These are phyloP conservation scores for Athelia psychrophila DNA, from an alignment of 1,284 basidiomycete species.

Conservation along the genomic window DNA sequence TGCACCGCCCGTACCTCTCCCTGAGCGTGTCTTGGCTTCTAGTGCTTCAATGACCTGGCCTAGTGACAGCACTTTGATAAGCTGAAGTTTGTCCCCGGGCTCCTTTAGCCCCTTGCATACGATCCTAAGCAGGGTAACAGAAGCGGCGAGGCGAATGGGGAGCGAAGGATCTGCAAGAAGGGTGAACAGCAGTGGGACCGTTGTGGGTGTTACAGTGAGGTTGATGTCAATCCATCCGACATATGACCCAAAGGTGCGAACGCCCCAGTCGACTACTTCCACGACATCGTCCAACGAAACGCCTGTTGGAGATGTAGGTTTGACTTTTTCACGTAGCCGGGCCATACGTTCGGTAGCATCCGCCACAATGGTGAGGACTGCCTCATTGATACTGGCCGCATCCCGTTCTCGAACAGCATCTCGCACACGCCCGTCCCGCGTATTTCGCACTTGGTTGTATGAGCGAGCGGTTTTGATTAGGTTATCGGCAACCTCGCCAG, in stretches of 20 bases:
- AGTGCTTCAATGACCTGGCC: constrained; percentile 78
- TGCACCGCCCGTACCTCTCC: constrained; percentile 62
- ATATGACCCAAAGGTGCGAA: constrained; percentile 91
- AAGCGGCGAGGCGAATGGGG: constrained; percentile 82
- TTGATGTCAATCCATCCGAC: constrained; percentile 99
- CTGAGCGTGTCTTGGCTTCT: constrained; percentile 71
- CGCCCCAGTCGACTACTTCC: constrained; percentile 86
- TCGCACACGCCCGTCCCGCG: constrained; percentile 79
- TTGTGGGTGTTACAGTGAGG: constrained; percentile 89
- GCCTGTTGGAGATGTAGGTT: constrained; percentile 31
- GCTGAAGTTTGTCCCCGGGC: constrained; percentile 85
- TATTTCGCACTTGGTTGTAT: constrained; percentile 67
- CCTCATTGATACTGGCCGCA: constrained; percentile 84
- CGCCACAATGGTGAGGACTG: constrained; percentile 81
- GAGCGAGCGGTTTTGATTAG: constrained; percentile 82
- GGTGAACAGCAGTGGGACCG: constrained; percentile 83
- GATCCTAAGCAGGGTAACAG: constrained; percentile 79
- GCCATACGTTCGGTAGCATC: constrained; percentile 67
- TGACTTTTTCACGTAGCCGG: constrained; percentile 47
- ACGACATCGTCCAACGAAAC: constrained; percentile 59
- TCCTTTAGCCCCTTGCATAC: constrained; percentile 93
- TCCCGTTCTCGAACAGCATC: constrained; percentile 91
- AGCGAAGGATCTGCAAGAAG: constrained; percentile 81
- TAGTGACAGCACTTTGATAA: constrained; percentile 88
- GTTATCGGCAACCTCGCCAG: constrained; percentile 90